Conservation (phyloP, 2,329 filamentous ascomycete genomes). For the Aspergillus novofumigatus region DNA sequence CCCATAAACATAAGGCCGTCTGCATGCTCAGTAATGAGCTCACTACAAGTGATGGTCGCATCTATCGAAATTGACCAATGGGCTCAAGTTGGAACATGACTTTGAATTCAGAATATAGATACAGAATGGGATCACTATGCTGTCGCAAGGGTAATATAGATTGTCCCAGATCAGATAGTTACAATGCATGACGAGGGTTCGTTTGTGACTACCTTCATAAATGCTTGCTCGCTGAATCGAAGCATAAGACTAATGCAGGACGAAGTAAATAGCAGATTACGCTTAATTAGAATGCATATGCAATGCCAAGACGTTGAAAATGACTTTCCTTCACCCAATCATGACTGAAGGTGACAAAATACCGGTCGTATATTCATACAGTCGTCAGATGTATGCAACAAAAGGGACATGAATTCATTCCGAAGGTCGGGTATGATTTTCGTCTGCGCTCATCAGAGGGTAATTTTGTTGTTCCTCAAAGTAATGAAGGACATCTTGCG, state of each 20-base stretch:
- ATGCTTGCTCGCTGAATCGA: neutral
- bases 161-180: neutral
- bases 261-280: constrained; percentile 6
- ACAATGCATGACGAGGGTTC: neutral
- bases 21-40: neutral
- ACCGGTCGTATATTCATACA: constrained; percentile 9
- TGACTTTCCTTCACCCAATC: constrained; percentile 2
- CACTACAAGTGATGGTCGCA: neutral
- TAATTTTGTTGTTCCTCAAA: constrained; percentile 41
- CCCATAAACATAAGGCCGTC: neutral
- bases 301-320: constrained; percentile 7
- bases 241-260: neutral
- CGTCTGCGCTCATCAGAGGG: constrained; percentile 28
- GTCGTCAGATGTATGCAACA: constrained; percentile 2
- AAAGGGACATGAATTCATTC: constrained; percentile 12
- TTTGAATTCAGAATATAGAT: neutral
- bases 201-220: neutral
- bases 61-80: neutral
- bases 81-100: neutral
- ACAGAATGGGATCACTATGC: neutral
- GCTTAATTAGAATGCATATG: constrained; percentile 3
- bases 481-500: constrained; percentile 60
- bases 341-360: constrained; percentile 6
- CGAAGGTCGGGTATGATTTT: constrained; percentile 19
- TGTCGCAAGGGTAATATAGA: neutral